These are phyloP conservation scores for Linderniella brevidens DNA, from an alignment of 257 asterid species.

Conservation along the genomic window DNA sequence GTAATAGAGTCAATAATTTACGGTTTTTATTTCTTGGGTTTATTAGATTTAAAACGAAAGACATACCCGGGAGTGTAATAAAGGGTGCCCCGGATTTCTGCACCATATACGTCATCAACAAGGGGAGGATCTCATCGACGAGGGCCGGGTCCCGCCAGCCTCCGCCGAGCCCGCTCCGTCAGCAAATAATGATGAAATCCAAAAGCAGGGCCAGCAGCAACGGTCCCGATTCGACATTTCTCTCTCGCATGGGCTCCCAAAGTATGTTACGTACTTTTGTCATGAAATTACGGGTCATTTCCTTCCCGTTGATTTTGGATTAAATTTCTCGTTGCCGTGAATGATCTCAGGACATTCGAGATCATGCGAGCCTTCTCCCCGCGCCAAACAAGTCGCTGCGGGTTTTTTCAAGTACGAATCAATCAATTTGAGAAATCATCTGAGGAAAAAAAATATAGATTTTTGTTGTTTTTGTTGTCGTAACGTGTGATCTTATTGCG, in stretches of 20 bases:
- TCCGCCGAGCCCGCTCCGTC: constrained; percentile 65
- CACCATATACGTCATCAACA: constrained; percentile 53
- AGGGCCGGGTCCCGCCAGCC: constrained; percentile 54
- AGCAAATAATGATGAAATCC: constrained; percentile 36
- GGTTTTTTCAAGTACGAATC: too few relatives aligned
- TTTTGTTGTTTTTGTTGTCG: background rate
- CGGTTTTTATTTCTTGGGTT: background rate
- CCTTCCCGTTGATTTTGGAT: too few relatives aligned
- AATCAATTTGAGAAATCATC: background rate
- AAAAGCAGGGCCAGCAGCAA: constrained; percentile 15
- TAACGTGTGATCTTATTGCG: constrained; percentile 6
- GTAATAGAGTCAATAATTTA: background rate
- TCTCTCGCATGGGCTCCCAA: constrained; percentile 8
- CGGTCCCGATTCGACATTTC: constrained; percentile 12
- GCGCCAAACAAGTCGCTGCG: too few relatives aligned
- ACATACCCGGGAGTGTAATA: constrained; percentile 52
- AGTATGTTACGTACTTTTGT: background rate
- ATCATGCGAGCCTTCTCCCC: too few relatives aligned
- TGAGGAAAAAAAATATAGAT: too few relatives aligned
- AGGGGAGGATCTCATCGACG: constrained; percentile 70
- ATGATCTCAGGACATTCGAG: too few relatives aligned
- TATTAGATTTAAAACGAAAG: constrained; percentile 60
- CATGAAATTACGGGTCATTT: too few relatives aligned
- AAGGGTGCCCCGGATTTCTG: constrained; percentile 81
- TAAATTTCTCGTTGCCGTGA: too few relatives aligned